A percentile compares a stretch with the other conserved stretches of the same genome.
Evolutionary conservation across 2,329 filamentous ascomycete genomes (phyloP).

Genomic region (Colletotrichum liaoningense): DNA sequence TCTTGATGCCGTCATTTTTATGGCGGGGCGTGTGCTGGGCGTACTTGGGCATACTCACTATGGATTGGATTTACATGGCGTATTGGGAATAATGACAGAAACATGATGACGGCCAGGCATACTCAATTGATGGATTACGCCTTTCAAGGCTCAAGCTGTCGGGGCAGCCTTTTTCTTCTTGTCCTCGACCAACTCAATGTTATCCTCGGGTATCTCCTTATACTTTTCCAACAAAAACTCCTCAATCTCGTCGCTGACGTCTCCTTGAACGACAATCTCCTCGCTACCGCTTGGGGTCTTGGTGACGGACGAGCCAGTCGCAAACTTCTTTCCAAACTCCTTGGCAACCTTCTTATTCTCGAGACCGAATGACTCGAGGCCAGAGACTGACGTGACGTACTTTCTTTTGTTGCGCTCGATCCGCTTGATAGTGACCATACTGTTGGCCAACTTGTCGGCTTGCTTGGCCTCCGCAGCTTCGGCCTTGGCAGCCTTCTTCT

Average conservation of each 20-base stretch:
- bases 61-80: not conserved
- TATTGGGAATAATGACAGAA: constrained; percentile 25
- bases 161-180: constrained; percentile 80
- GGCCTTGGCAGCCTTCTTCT: constrained; percentile 96
- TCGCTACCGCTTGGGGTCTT: constrained; percentile 88
- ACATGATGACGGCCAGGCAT: constrained; percentile 20
- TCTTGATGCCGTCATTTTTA: not conserved
- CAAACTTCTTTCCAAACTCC: constrained; percentile 98
- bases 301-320: constrained; percentile 91
- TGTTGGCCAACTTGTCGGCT: constrained; percentile 83
- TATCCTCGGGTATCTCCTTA: constrained; percentile 90
- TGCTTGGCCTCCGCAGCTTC: constrained; percentile 87
- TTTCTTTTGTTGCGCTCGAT: constrained; percentile 99
- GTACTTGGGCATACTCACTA: not conserved
- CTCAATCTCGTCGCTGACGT: constrained; percentile 93
- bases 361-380: constrained; percentile 89
- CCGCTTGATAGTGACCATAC: constrained; percentile 90
- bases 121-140: constrained; percentile 20
- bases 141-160: constrained; percentile 2
- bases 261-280: constrained; percentile 97
- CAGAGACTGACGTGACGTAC: constrained; percentile 91
- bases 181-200: constrained; percentile 94
- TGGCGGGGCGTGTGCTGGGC: not conserved
- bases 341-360: constrained; percentile 97
- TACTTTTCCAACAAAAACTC: constrained; percentile 93